Conservation (phyloP, 176 grass and related monocot species). For the Eragrostis curvula region DNA sequence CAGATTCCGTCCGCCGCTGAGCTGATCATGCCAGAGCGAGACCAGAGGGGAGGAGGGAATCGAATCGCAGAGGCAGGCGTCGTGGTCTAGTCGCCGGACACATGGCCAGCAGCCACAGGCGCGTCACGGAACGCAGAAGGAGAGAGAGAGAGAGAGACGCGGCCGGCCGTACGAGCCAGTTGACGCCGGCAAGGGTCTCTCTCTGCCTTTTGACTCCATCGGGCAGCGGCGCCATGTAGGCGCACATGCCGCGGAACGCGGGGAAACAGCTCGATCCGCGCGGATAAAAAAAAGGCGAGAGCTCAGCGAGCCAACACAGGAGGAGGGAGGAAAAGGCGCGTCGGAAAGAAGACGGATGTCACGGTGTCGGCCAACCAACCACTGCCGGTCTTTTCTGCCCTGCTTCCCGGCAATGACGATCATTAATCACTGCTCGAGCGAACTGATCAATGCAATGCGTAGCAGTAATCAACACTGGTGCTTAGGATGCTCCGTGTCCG, state of each 20-base stretch:
- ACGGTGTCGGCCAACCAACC: conserved; percentile 33
- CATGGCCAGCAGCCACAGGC: not conserved
- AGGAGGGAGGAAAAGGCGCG: conserved; percentile 10
- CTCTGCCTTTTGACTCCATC: conserved; percentile 41
- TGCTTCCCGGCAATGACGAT: not conserved
- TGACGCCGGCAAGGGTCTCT: conserved; percentile 13
- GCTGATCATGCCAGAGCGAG: not conserved
- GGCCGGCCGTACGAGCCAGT: conserved; percentile 31
- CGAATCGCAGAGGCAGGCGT: not conserved
- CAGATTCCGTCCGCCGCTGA: not conserved
- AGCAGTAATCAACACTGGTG: not conserved
- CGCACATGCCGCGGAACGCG: conserved; percentile 56
- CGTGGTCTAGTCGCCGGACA: conserved; percentile 26
- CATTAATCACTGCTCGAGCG: not conserved
- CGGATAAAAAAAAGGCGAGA: not conserved
- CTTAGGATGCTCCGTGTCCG: conserved; percentile 10
- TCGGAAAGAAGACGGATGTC: conserved; percentile 5
- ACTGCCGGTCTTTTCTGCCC: not conserved
- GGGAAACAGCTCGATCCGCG: conserved; percentile 55
- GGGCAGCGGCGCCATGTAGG: conserved; percentile 12
- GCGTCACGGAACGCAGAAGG: not conserved
- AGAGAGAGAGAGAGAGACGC: conserved; percentile 12
- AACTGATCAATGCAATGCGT: not conserved
- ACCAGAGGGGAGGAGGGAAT: not conserved
- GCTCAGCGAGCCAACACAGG: not conserved